Conservation (phyloP, 1,284 basidiomycete genomes). For the Crucibulum cyathiforme region DNA sequence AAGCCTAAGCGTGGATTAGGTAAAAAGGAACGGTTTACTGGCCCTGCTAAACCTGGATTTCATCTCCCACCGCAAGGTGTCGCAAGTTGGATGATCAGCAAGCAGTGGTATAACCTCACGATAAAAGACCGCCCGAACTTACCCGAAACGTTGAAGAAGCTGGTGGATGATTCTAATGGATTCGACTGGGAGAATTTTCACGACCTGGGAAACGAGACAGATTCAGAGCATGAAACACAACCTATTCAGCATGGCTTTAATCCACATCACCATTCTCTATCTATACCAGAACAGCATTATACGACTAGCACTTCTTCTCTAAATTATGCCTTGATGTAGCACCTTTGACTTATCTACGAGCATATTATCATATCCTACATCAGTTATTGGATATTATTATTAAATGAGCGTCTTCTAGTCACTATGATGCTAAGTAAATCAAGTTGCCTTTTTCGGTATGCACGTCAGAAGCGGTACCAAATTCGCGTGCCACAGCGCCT, state of each 20-base stretch:
- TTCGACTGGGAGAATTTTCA: conserved; percentile 55
- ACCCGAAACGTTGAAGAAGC: conserved; percentile 43
- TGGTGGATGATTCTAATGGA: conserved; percentile 51
- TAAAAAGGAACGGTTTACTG: conserved; percentile 58
- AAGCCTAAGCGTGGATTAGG: conserved; percentile 64
- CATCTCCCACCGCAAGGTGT: conserved; percentile 67
- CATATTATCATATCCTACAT: not conserved
- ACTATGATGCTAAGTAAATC: too few relatives aligned
- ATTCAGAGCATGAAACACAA: conserved; percentile 36
- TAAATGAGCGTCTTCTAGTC: too few relatives aligned
- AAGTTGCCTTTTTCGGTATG: too few relatives aligned
- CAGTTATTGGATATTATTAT: not conserved
- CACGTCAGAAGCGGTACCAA: not conserved
- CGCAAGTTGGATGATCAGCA: conserved; percentile 77
- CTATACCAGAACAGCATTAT: conserved; percentile 30
- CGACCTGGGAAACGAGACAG: conserved; percentile 63
- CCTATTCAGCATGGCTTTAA: not conserved
- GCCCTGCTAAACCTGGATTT: conserved; percentile 62
- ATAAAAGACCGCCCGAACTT: conserved; percentile 53
- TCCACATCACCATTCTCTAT: conserved; percentile 6
- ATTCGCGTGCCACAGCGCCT: conserved; percentile 4
- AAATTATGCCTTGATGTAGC: conserved; percentile 34
- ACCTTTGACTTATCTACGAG: not conserved
- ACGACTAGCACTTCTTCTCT: conserved; percentile 33
- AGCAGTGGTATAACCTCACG: conserved; percentile 57